Percentiles rank a stretch among this genome's conserved stretches.
These are phyloP conservation scores for Vitellaria paradoxa DNA, from an alignment of 179 eudicot genomes.

Conservation along the genomic window DNA sequence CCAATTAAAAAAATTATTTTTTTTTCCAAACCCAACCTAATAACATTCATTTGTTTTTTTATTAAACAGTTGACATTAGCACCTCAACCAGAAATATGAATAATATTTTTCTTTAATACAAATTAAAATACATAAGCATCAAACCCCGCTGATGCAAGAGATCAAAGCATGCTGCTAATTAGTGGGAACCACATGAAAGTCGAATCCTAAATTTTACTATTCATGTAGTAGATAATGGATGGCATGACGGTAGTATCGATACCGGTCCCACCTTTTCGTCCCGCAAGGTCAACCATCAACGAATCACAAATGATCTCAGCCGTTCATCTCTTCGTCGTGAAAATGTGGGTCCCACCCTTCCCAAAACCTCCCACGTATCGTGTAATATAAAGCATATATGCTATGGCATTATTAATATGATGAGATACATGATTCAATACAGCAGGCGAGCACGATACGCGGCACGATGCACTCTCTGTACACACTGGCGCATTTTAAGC, in stretches of 20 bases:
- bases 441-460: background rate
- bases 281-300: background rate
- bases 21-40: too few relatives aligned
- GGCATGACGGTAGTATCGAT: background rate
- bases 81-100: too few relatives aligned
- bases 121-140: too few relatives aligned
- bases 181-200: background rate
- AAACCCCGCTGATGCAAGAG: constrained; percentile 1
- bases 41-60: too few relatives aligned
- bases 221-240: background rate
- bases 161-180: background rate
- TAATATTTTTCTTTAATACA: too few relatives aligned
- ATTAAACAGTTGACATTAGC: too few relatives aligned
- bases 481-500: background rate
- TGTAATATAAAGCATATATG: background rate
- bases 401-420: background rate
- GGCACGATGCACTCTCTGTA: constrained; percentile 16
- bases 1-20: too few relatives aligned
- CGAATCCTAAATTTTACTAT: background rate
- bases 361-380: background rate
- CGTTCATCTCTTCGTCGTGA: background rate
- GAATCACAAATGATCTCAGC: background rate
- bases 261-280: constrained; percentile 7
- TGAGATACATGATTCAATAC: background rate
- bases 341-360: background rate